A percentile compares a stretch with the other conserved stretches of the same genome.
phyloP scores from a whole-genome alignment of 163 green algal genomes.

The Prototheca wickerhamii region DNA sequence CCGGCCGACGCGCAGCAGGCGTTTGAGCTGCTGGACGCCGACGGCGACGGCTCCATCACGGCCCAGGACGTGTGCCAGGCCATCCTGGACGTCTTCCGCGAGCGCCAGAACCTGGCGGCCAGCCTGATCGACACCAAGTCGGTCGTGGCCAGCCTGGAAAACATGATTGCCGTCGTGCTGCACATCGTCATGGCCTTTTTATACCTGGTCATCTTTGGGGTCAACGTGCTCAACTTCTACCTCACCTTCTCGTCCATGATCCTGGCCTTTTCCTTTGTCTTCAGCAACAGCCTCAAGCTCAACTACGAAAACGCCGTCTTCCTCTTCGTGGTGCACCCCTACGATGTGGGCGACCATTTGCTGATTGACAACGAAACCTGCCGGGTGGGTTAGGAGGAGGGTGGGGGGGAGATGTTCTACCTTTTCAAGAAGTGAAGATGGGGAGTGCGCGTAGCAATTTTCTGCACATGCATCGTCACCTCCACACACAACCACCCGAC shows the following conservation, averaged over 20 bases:
- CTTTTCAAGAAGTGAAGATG: neutral
- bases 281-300: conserved; percentile 21
- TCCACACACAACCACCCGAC: too few species aligned
- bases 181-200: conserved; percentile 35
- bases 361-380: conserved; percentile 17
- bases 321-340: conserved; percentile 49
- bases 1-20: conserved; percentile 24
- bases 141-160: conserved; percentile 34
- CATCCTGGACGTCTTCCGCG: conserved; percentile 31
- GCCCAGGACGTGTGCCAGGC: conserved; percentile 22
- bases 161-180: conserved; percentile 23
- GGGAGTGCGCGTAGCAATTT: too few species aligned
- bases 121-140: conserved; percentile 41
- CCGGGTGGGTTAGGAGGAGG: neutral
- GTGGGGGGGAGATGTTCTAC: neutral
- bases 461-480: too few species aligned
- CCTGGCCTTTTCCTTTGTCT: conserved; percentile 58
- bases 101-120: conserved; percentile 37
- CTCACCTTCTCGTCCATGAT: conserved; percentile 41
- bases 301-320: conserved; percentile 53
- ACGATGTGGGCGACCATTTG: conserved; percentile 41
- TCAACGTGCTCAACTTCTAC: conserved; percentile 42
- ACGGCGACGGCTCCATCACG: conserved; percentile 31
- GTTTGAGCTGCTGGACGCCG: conserved; percentile 37
- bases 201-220: conserved; percentile 25